Base-by-base conservation (phyloP, 73 alveolate species). In the Tetrahymena thermophila region DNA sequence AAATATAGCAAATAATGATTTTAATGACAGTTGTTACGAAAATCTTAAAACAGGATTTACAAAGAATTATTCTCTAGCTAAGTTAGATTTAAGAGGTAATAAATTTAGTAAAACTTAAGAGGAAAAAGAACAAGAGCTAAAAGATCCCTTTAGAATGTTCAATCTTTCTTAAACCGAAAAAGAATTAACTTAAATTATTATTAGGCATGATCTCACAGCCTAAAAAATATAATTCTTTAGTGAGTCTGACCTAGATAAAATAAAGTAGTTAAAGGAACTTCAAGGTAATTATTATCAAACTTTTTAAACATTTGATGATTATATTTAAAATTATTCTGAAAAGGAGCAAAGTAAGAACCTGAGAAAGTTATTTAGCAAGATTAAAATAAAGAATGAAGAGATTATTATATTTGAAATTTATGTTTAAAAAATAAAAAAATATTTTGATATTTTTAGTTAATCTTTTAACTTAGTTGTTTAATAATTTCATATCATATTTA, bases 81-180 rank as follows among this genome's bases (percentile, higher is more conserved):
- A 96, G 56, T 84, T 97, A 84, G 98, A 98, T 94, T 96, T 98
- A 28, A 96, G 99, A 85, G 97, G 97, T 94, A 94, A 95, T 94
- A 94, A 96, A 85, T 94, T 97, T 34, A 94, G 95, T 55, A 95
- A 93, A 84, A 93, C 97, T 34, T 85, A 43, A 28, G 89, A 71
- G 11, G 89, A 71, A 71, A 71, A 71, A 34, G 89, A 71, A 17
- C 31, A 28, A 71, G 89, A 71, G 31, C 31, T 71, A 31, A 71
- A 71, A 71, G 89, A 71, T 8, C 89, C 89, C 89, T 71, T 28
- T n/a, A 71, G 89, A 71, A 71, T 71, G 89, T 71, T 71, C 13
- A 71, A 3, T 25, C 89, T 71, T 31, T 71, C 89, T 3, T 28
- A 28, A 31, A 21, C 89, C n/a, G 89, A 71, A 71, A 71, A 71